These are phyloP conservation scores for Pseudoneurospora amorphoporcata DNA, from an alignment of 495 filamentous ascomycete genomes.

Conservation along the genomic window DNA sequence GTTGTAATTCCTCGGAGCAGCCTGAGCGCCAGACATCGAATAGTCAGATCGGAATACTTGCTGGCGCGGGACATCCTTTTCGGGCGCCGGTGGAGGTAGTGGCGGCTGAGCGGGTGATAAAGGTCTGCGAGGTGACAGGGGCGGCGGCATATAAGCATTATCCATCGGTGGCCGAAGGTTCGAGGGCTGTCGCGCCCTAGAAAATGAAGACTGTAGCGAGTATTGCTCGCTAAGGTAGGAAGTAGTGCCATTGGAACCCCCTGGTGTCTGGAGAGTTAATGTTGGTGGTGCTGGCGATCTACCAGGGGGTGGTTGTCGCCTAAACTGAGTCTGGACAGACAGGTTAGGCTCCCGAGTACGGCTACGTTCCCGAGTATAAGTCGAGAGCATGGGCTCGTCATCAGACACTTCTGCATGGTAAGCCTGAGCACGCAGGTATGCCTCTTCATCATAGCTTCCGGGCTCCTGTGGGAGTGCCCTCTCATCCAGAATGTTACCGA, in stretches of 20 bases:
- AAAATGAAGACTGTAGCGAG: constrained; percentile 38
- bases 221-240: constrained; percentile 19
- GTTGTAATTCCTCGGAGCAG: constrained; percentile 12
- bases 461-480: constrained; percentile 75
- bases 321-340: not conserved
- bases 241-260: constrained; percentile 12
- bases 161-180: constrained; percentile 34
- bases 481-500: constrained; percentile 47
- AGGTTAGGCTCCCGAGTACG: not conserved
- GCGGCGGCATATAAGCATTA: constrained; percentile 51
- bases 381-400: constrained; percentile 30
- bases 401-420: constrained; percentile 37
- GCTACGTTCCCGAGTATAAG: not conserved
- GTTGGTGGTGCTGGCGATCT: constrained; percentile 3
- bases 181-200: constrained; percentile 32
- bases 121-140: constrained; percentile 50
- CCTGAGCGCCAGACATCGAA: constrained; percentile 27
- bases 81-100: constrained; percentile 28
- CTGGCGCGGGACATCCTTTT: constrained; percentile 19
- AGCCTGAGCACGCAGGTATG: constrained; percentile 20
- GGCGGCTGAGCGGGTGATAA: constrained; percentile 17
- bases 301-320: not conserved
- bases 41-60: constrained; percentile 31
- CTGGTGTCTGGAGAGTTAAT: constrained; percentile 5
- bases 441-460: constrained; percentile 52